Evolutionary conservation across 1,139 yeast genomes (phyloP).

Genomic region (Lodderomyces elongisporus): DNA sequence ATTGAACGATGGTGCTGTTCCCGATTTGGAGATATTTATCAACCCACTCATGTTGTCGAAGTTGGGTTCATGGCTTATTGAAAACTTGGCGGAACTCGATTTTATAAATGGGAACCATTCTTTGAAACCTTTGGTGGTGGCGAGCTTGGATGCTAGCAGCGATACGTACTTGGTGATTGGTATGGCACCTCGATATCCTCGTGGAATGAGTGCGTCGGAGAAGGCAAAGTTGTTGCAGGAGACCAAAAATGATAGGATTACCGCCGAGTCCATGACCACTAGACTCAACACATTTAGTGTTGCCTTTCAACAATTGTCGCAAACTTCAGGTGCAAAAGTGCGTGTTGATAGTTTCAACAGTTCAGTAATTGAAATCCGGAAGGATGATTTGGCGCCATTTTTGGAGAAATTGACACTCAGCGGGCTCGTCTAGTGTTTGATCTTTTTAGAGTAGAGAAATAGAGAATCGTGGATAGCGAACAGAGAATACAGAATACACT

Average conservation of each 20-base stretch:
- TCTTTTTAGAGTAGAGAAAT: no score
- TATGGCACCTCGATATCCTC: slow-evolving; percentile 74
- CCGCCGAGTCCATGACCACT: slow-evolving; percentile 23
- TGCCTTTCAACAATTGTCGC: slow-evolving; percentile 85
- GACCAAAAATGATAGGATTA: slow-evolving; percentile 26
- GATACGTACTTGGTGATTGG: slow-evolving; percentile 89
- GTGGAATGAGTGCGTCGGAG: slow-evolving; percentile 49
- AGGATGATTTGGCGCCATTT: slow-evolving; percentile 84
- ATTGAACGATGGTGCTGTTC: slow-evolving; percentile 72
- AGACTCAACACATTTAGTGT: slow-evolving; percentile 76
- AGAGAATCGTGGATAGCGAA: no score
- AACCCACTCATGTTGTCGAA: slow-evolving; percentile 84
- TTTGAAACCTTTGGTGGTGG: slow-evolving; percentile 79
- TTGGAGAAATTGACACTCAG: slow-evolving; percentile 61
- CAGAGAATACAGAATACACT: no score
- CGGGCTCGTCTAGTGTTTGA: slow-evolving; percentile 8
- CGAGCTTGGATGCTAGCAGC: slow-evolving; percentile 69
- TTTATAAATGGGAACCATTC: slow-evolving; percentile 39
- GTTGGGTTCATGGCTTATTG: slow-evolving; percentile 87
- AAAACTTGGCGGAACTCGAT: slow-evolving; percentile 80
- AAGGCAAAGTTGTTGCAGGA: slow-evolving; percentile 33
- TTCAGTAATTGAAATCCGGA: slow-evolving; percentile 82
- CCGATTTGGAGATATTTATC: slow-evolving; percentile 69
- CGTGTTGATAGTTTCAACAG: slow-evolving; percentile 93
- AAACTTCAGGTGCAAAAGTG: slow-evolving; percentile 78